Percentiles rank a stretch among this genome's conserved stretches.
These are phyloP conservation scores for Globisporangium echinulatum DNA, from an alignment of 352 stramenopile genomes.

Conservation along the genomic window DNA sequence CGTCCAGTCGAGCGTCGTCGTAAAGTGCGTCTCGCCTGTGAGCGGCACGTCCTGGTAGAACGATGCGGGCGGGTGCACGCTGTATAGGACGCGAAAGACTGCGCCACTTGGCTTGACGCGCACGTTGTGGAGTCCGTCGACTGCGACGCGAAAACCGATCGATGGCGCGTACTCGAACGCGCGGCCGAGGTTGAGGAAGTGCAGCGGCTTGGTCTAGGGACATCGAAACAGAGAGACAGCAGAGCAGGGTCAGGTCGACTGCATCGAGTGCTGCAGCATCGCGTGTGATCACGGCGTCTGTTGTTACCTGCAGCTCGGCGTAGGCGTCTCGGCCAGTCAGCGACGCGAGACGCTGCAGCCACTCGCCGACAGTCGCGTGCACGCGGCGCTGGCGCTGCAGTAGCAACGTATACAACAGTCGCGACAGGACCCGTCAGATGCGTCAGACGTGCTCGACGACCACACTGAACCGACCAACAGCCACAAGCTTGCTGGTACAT, in stretches of 20 bases:
- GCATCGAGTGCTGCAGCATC: no score
- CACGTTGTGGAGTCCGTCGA: constrained; percentile 65
- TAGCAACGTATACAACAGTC: not conserved
- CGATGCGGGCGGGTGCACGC: constrained; percentile 38
- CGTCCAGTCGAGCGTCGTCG: constrained; percentile 50
- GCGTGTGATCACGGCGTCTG: not conserved
- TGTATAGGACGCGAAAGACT: constrained; percentile 57
- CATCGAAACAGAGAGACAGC: not conserved
- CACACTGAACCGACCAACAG: not conserved
- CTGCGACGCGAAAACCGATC: constrained; percentile 59
- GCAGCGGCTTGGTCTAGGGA: constrained; percentile 32
- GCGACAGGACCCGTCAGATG: not conserved
- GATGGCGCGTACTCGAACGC: constrained; percentile 43
- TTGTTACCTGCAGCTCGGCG: no score
- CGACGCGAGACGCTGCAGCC: not conserved
- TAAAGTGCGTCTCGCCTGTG: constrained; percentile 51
- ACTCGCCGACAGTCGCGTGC: not conserved
- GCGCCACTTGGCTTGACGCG: constrained; percentile 30
- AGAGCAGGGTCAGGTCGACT: no score
- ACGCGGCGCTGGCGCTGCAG: not conserved
- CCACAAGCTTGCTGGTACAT: no score
- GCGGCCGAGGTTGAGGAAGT: constrained; percentile 35
- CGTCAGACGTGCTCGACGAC: not conserved
- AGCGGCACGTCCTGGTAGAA: constrained; percentile 60
- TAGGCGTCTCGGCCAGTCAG: not conserved